phyloP scores from a whole-genome alignment of 306 rosid species.

The Medicago arabica region DNA sequence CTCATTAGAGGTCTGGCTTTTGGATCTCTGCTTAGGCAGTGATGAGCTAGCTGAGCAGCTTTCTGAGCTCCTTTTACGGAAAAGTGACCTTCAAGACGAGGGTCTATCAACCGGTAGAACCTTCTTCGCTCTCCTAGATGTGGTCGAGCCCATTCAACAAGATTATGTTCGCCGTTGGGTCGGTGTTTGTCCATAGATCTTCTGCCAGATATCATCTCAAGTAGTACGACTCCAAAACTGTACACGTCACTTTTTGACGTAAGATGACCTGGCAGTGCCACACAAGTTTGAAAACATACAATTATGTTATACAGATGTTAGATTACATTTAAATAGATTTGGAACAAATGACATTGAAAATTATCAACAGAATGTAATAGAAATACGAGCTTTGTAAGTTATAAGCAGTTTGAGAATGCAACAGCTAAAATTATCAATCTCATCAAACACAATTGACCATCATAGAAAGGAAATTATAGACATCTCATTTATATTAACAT shows the following conservation, averaged over 20 bases:
- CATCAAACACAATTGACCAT: neutral
- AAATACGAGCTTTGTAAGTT: neutral
- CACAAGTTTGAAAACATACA: constrained; percentile 19
- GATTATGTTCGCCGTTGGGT: constrained; percentile 94
- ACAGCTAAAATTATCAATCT: neutral
- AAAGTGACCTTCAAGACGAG: constrained; percentile 95
- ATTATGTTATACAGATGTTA: neutral
- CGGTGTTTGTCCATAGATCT: constrained; percentile 98
- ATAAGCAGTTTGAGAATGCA: neutral
- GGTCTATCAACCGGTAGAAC: constrained; percentile 88
- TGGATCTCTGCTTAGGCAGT: constrained; percentile 91
- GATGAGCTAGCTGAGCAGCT: constrained; percentile 85
- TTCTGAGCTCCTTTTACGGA: constrained; percentile 94
- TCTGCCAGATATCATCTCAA: constrained; percentile 93
- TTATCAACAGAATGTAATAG: neutral
- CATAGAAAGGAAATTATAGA: neutral
- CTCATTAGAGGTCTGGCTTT: constrained; percentile 91
- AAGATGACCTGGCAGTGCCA: constrained; percentile 84
- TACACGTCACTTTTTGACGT: constrained; percentile 95
- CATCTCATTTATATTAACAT: too few species aligned
- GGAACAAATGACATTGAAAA: neutral
- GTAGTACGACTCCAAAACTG: constrained; percentile 95
- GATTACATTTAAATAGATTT: neutral
- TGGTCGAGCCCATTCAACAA: constrained; percentile 98
- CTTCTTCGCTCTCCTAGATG: constrained; percentile 89